A percentile compares a stretch with the other conserved stretches of the same genome.
Evolutionary conservation across 176 grass and related monocot species (phyloP).

Genomic region (Oryza meridionalis): DNA sequence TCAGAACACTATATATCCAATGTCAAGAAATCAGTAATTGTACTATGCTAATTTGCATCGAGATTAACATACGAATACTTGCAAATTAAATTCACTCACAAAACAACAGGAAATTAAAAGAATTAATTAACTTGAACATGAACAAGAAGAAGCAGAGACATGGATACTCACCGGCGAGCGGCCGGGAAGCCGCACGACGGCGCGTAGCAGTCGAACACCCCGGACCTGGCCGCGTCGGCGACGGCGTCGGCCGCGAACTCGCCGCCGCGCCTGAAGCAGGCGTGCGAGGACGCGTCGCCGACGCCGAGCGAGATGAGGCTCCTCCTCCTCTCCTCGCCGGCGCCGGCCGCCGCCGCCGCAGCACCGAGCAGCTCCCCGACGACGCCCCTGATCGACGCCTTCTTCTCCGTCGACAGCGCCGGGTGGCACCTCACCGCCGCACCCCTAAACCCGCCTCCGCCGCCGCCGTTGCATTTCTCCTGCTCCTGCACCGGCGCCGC

Average conservation of each 20-base stretch:
- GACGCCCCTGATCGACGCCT: conserved; percentile 74
- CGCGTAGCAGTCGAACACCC: conserved; percentile 78
- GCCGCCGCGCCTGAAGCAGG: conserved; percentile 66
- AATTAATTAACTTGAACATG: not conserved
- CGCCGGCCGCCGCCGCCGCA: not conserved
- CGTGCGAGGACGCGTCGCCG: conserved; percentile 74
- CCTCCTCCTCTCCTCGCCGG: conserved; percentile 7
- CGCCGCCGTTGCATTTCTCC: not conserved
- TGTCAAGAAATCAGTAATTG: not conserved
- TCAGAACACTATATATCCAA: not conserved
- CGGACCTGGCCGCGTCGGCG: conserved; percentile 43
- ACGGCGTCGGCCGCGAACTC: conserved; percentile 63
- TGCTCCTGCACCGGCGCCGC: not conserved
- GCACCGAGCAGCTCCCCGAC: conserved; percentile 53
- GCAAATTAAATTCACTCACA: not conserved
- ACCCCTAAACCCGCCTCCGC: no score
- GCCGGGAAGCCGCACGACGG: conserved; percentile 67
- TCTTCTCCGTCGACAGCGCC: conserved; percentile 54
- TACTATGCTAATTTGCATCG: not conserved
- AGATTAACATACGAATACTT: not conserved
- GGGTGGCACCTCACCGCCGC: conserved; percentile 59
- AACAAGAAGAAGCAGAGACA: no score
- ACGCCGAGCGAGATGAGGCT: conserved; percentile 81
- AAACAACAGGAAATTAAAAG: not conserved
- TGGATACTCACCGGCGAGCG: conserved; percentile 61